Evolutionary conservation across 768 basidiomycete genomes (phyloP), one percentile per base, ranked within the genome.

Genomic region (Paxillus ammoniavirescens): DNA sequence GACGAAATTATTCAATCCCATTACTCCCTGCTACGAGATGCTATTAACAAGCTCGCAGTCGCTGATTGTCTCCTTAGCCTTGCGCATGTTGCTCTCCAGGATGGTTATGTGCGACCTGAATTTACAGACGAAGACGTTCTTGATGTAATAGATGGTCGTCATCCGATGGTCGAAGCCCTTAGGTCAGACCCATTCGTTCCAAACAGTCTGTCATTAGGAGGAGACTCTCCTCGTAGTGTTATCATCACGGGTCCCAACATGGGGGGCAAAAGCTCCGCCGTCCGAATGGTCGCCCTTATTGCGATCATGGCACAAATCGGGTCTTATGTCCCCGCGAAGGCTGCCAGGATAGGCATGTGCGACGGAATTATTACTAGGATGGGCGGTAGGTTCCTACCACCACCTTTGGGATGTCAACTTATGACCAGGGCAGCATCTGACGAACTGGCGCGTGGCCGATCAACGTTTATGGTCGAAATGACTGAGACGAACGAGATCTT

Each of bases 391-490:
- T 58, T 5, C 4, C 6, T 18, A 12, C 44, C n/a, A 23, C 44
- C 38, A 53, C 42, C 40, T 42, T 33, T 48, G 46, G 30, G 41
- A n/a, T 44, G 35, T 47, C 44, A 2, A 9, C 42, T 59, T 38
- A 59, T 36, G 8, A 8, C 41, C 50, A 41, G 26, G 18, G 12
- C 53, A 87, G 96, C 96, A 0, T 88, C 84, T 9, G 96, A 98
- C 65, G 93, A 97, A 58, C 70, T 98, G 23, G 81, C 84, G 6
- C 80, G 88, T 37, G 93, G 93, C 0, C 83, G 91, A 8, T 96
- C 93, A 0, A 98, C 91, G 0, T 97, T 98, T 68, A 97, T 97
- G 95, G 91, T 98, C 3, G 96, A 99, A 70, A 87, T 98, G 78
- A 79, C 88, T 5, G 94, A 98, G 67, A 97, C 95, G 0, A 88